A percentile compares a stretch with the other conserved stretches of the same genome.
phyloP scores from a whole-genome alignment of 306 rosid genomes.

The Medicago ruthenica region DNA sequence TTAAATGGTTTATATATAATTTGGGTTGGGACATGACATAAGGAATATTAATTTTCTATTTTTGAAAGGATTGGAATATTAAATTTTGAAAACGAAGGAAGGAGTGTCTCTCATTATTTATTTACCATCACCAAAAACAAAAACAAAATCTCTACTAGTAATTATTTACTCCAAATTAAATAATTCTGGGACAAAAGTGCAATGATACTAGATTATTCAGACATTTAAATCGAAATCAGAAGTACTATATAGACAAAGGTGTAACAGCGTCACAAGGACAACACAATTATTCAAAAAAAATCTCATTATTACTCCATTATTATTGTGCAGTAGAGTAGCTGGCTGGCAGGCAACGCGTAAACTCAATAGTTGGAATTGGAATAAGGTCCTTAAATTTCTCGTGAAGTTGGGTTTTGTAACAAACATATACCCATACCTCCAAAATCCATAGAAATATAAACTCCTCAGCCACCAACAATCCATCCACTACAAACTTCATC shows the following conservation, averaged over 20 bases:
- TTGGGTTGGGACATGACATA: no score
- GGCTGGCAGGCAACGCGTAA: conserved; percentile 1
- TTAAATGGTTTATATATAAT: no score
- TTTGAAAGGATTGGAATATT: no score
- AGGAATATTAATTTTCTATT: no score
- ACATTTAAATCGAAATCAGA: neutral
- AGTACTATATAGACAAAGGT: neutral
- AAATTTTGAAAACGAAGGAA: no score
- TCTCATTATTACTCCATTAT: conserved; percentile 19
- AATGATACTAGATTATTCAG: no score
- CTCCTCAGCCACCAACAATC: neutral
- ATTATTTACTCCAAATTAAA: no score
- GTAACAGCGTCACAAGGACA: neutral
- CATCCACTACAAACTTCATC: neutral
- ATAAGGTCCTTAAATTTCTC: neutral
- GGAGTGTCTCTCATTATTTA: no score
- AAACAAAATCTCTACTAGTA: no score
- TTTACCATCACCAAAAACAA: no score
- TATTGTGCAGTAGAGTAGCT: conserved; percentile 17
- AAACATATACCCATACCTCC: neutral
- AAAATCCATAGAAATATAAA: neutral
- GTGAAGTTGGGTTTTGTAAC: neutral
- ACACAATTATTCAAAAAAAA: conserved; percentile 20
- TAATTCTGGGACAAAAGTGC: no score
- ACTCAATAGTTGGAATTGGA: neutral